Base-by-base conservation (phyloP, 139 green algal species). In the Coelastrella sp. region DNA sequence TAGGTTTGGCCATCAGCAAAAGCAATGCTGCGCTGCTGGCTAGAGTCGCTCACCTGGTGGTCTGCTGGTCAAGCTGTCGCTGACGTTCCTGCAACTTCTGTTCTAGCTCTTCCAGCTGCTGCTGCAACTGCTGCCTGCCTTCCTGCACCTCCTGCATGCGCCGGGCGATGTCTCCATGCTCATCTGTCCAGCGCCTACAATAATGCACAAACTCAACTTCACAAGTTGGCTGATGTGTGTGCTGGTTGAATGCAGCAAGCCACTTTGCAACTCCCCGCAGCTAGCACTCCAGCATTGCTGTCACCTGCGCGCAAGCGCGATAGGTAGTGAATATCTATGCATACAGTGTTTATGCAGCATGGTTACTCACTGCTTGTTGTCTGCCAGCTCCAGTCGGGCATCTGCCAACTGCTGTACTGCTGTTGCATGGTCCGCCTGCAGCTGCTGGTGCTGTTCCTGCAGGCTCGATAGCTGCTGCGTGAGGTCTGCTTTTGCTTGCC, bases 121-220 rank as follows among this genome's bases (percentile, higher is more conserved):
- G 22, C 81, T 78, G 82, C 61, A 73, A 17, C 73, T 90, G 73
- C 22, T 83, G 85, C 60, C 61, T 90, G 59, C 22, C 17, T 7
- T 74, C 85, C n/a, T 61, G n/a, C 20, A 80, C 16, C 17, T 65
- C 59, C 59, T 83, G 85, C 3, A 90, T 57, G 22, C 73, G 56
- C 11, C 23, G 19, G 6, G 85, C 73, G 58, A 77, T 32, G 73
- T 90, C 85, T 17, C 85, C 73, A 74, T 90, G 85, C 22, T 90
- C 73, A 74, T 75, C 20, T 20, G 64, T 14, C 85, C 85, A 90
- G 22, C 73, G 85, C 85, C 85, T 90, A 73, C 83, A 88, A 47
- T 77, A 76, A 13, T 16, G 81, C 57, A 77, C 3, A 23, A 73
- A 32, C 78, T 11, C 78, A 84, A 5, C 22, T 71, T 10, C 61